Evolutionary conservation across 2,329 filamentous ascomycete species (phyloP), one percentile per base, ranked within the genome.

Genomic region (Botrytis squamosa): DNA sequence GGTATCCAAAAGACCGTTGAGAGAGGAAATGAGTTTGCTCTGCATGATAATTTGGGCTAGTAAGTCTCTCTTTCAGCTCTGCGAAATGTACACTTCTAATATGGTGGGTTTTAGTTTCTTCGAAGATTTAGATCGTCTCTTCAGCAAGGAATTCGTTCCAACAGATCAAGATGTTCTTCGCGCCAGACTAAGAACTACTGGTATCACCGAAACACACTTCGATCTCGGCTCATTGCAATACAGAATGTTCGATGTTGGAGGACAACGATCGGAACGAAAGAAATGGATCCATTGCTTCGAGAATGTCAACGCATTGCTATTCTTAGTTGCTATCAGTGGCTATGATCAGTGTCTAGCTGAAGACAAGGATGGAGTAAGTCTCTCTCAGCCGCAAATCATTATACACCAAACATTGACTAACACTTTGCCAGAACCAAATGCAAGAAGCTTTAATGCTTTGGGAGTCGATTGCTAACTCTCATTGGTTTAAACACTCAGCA

Each of bases 341-440:
- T 98, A 98, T 82, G 95, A 98, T 81, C 96, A 98, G 83, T 97
- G 95, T 80, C 85, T 98, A 67, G 94, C 98, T 5, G 95, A 98
- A 84, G 95, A 98, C 82, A 95, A 97, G 83, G 96, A 97, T 82
- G 95, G 95, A 76, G 94, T 97, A 87, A 85, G 93, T 86, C 67
- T 75, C 67, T 52, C 20, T 63, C 38, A 9, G 22, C 55, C 33
- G 18, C 62, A 36, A 22, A 57, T 36, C 68, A 64, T 59, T 57
- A 29, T n/a, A 38, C 25, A 33, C 42, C 29, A 66, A 29, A 33
- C 29, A 9, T 73, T 49, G 38, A 44, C 79, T 81, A 75, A 82
- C 73, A 49, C 55, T 40, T 49, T 64, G 22, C 12, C 77, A 94
- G 92, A 95, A 95, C 82, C 93, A 95, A 92, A 95, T 95, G 92